phyloP scores from a whole-genome alignment of 257 asterid species.

The Solanum arcanum region DNA sequence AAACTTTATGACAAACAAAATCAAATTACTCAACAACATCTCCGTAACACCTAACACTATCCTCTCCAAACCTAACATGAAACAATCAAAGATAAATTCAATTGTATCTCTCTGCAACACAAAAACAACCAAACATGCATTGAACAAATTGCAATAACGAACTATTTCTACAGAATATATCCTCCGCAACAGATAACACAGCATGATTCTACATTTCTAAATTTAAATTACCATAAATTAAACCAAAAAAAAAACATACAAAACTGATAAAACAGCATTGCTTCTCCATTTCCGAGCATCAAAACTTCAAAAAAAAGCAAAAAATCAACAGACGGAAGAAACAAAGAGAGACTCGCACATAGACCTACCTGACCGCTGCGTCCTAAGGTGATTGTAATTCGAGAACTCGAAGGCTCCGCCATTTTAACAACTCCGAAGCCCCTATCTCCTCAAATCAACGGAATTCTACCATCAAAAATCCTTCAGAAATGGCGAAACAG shows the following conservation, averaged over 20 bases:
- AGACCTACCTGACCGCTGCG: constrained; percentile 59
- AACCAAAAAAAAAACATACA: neutral
- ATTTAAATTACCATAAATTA: neutral
- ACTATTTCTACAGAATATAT: neutral
- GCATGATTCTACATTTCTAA: neutral
- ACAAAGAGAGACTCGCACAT: neutral
- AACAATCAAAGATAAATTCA: neutral
- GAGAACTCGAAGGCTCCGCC: constrained; percentile 70
- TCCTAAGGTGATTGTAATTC: constrained; percentile 82
- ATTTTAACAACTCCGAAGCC: constrained; percentile 22
- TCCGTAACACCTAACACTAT: neutral
- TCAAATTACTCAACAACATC: neutral
- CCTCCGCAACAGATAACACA: neutral
- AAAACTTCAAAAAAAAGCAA: neutral
- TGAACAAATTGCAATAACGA: neutral
- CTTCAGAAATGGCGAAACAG: neutral
- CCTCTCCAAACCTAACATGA: neutral
- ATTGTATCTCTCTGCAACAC: neutral
- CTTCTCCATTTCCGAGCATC: neutral
- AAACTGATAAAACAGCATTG: neutral
- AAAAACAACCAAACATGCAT: neutral
- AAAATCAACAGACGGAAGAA: neutral
- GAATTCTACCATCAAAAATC: neutral
- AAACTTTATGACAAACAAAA: neutral
- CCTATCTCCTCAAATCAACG: neutral